phyloP scores from a whole-genome alignment of 2,329 filamentous ascomycete species.

The Aspergillus luchuensis region DNA sequence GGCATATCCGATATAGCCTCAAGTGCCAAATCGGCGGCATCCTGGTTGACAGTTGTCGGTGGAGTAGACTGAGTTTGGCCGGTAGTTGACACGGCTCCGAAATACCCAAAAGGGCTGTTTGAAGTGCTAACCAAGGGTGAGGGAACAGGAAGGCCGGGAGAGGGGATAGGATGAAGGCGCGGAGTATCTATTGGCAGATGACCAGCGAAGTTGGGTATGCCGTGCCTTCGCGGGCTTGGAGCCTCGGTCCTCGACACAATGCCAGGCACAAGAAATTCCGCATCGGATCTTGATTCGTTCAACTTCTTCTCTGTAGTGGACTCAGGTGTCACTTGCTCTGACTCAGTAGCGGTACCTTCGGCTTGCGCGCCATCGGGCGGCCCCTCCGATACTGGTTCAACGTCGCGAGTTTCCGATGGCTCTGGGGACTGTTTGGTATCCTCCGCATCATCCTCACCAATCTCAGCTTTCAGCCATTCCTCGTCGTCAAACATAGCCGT shows the following conservation, averaged over 20 bases:
- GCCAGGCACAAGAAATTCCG: conserved; percentile 10
- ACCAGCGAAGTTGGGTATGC: neutral
- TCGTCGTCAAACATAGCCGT: conserved; percentile 31
- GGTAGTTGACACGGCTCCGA: conserved; percentile 25
- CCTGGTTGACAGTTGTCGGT: neutral
- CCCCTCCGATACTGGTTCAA: neutral
- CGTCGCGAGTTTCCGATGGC: conserved; percentile 7
- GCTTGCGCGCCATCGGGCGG: conserved; percentile 2
- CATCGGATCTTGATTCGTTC: neutral
- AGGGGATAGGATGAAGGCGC: conserved; percentile 41
- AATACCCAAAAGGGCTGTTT: conserved; percentile 33
- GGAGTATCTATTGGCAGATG: conserved; percentile 39
- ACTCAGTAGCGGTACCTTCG: neutral
- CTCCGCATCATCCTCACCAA: conserved; percentile 15
- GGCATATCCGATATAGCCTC: neutral
- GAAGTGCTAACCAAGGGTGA: conserved; percentile 40
- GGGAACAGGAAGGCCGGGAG: conserved; percentile 43
- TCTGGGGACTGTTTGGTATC: conserved; percentile 13
- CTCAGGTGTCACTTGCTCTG: neutral
- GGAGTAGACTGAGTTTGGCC: conserved; percentile 15
- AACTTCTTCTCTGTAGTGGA: neutral
- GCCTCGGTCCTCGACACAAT: neutral
- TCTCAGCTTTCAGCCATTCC: conserved; percentile 13
- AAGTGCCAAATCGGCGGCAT: conserved; percentile 2
- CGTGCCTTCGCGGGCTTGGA: conserved; percentile 3